These are phyloP conservation scores for Podaxis sp. DNA, from an alignment of 768 basidiomycete genomes.

Conservation along the genomic window DNA sequence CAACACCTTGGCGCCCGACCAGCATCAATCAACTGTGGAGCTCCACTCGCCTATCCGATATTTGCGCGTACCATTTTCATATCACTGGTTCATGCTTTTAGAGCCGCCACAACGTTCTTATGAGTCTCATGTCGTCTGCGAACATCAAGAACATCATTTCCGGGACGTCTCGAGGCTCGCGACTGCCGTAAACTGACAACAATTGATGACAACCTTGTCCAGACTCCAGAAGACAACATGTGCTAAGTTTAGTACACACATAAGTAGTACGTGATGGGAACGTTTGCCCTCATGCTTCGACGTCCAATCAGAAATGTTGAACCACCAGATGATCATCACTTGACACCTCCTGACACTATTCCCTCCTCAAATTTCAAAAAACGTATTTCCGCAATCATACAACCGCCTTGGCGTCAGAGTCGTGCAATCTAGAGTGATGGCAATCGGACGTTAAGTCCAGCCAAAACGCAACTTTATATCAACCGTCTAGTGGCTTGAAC, in stretches of 20 bases:
- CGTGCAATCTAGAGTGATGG: too few relatives aligned
- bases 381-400: too few relatives aligned
- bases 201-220: neutral
- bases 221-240: neutral
- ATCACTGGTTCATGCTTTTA: neutral
- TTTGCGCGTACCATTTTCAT: neutral
- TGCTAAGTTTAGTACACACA: neutral
- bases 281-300: neutral
- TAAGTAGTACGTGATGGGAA: neutral
- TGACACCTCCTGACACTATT: too few relatives aligned
- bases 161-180: slow-evolving; percentile 2
- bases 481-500: too few relatives aligned
- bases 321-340: too few relatives aligned
- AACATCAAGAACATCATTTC: neutral
- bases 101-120: neutral
- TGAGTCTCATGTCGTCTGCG: neutral
- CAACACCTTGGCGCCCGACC: neutral
- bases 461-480: too few relatives aligned
- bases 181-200: neutral
- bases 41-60: neutral
- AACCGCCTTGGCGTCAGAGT: too few relatives aligned
- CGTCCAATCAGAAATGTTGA: neutral
- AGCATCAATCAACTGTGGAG: neutral
- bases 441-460: too few relatives aligned
- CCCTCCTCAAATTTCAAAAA: too few relatives aligned